phyloP scores from a whole-genome alignment of 2,329 filamentous ascomycete species.

The Hymenoscyphus fructigenus region DNA sequence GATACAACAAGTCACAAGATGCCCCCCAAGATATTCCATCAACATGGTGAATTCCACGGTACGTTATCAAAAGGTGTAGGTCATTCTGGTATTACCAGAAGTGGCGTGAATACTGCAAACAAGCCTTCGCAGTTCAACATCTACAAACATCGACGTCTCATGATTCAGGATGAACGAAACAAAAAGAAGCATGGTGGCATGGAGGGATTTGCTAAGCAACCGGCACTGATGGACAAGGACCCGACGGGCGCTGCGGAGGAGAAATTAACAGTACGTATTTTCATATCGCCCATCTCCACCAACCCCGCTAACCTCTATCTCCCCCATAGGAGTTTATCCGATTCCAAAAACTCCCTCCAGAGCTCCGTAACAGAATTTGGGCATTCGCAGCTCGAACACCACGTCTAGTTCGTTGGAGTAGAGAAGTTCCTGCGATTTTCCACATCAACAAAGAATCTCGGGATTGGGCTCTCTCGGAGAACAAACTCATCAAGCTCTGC shows the following conservation, averaged over 20 bases:
- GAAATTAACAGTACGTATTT: neutral
- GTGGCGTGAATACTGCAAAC: neutral
- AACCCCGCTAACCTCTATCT: neutral
- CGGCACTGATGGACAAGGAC: neutral
- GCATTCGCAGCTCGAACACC: neutral
- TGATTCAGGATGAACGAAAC: neutral
- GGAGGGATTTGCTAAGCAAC: no score
- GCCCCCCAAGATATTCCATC: neutral
- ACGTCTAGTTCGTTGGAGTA: constrained; percentile 3
- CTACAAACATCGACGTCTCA: neutral
- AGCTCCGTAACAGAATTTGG: neutral
- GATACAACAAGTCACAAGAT: neutral
- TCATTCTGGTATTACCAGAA: neutral
- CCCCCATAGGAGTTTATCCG: neutral
- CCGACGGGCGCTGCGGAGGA: neutral
- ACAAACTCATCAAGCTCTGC: neutral
- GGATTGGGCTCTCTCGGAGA: neutral
- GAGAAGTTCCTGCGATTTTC: neutral
- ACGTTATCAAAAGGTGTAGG: neutral
- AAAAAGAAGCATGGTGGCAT: neutral
- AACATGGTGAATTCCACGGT: neutral
- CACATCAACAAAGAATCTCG: neutral
- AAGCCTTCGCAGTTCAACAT: neutral
- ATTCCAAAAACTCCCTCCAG: neutral
- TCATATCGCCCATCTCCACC: neutral